Percentiles rank a stretch among this genome's conserved stretches.
Conservation (phyloP, 2,329 filamentous ascomycete genomes). For the Phialocephala sp. region DNA sequence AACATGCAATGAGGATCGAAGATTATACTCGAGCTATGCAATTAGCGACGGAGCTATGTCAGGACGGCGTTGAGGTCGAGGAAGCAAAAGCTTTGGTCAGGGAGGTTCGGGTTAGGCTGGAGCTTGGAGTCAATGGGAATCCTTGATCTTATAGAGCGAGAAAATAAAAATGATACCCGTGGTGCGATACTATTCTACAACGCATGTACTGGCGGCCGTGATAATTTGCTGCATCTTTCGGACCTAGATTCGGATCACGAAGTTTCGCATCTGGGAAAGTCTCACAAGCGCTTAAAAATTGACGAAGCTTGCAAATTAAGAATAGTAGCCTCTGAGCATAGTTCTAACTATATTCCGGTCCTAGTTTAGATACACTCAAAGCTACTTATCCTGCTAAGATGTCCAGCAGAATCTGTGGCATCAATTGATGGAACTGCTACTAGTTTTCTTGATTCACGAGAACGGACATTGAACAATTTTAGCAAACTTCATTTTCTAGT, state of each 20-base stretch:
- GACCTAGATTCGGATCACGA: too few species aligned
- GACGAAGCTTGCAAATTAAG: too few species aligned
- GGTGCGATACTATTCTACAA: background rate
- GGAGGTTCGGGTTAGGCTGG: constrained; percentile 78
- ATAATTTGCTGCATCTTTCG: background rate
- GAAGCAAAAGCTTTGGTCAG: constrained; percentile 93
- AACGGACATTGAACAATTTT: background rate
- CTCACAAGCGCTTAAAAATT: too few species aligned
- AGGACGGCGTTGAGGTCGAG: constrained; percentile 95
- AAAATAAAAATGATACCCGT: constrained; percentile 6
- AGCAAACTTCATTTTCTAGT: too few species aligned
- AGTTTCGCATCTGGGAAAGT: too few species aligned
- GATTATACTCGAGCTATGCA: constrained; percentile 80
- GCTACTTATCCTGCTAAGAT: background rate
- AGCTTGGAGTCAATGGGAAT: constrained; percentile 30
- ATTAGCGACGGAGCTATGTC: constrained; percentile 87
- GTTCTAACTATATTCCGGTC: background rate
- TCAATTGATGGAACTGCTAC: background rate
- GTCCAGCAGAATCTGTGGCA: background rate
- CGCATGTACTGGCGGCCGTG: background rate
- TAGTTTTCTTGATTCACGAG: background rate
- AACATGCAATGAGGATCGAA: constrained; percentile 75
- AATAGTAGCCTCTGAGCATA: too few species aligned
- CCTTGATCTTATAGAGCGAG: background rate
- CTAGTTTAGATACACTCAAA: background rate